phyloP scores from a whole-genome alignment of 306 rosid genomes.

The Vicia faba region DNA sequence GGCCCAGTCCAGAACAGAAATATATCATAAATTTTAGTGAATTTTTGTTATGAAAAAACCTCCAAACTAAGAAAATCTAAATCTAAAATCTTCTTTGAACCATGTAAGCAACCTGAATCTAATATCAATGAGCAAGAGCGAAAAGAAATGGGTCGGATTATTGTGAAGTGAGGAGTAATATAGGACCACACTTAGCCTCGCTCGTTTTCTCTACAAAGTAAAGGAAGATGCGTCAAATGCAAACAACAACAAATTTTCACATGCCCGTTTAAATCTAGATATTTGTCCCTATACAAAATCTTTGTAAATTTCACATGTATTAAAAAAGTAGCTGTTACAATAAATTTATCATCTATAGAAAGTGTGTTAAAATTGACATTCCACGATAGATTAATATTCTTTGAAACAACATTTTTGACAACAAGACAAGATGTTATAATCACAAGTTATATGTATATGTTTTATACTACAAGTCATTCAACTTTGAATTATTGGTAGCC shows the following conservation, averaged over 20 bases:
- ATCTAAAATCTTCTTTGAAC: background rate
- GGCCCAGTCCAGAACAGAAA: no score
- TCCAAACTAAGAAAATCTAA: no score
- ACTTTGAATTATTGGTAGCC: background rate
- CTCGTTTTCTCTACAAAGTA: conserved; percentile 3
- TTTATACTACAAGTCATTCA: background rate
- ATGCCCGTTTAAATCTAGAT: conserved; percentile 1
- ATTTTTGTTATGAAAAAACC: no score
- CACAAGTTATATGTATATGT: no score
- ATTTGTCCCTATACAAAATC: background rate
- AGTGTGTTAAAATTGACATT: no score
- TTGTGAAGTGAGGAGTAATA: conserved; percentile 25
- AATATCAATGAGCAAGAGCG: background rate
- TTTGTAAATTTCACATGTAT: no score
- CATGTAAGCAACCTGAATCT: conserved; percentile 11
- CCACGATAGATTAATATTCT: no score
- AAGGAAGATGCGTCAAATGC: conserved; percentile 15
- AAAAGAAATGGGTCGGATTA: background rate
- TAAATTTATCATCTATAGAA: no score
- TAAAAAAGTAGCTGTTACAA: no score
- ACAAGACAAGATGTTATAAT: no score
- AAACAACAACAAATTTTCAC: background rate
- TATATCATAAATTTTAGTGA: no score
- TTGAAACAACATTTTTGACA: no score
- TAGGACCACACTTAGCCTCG: conserved; percentile 30